Conservation (phyloP, 2,329 filamentous ascomycete genomes). For the Calonectria crousiana region DNA sequence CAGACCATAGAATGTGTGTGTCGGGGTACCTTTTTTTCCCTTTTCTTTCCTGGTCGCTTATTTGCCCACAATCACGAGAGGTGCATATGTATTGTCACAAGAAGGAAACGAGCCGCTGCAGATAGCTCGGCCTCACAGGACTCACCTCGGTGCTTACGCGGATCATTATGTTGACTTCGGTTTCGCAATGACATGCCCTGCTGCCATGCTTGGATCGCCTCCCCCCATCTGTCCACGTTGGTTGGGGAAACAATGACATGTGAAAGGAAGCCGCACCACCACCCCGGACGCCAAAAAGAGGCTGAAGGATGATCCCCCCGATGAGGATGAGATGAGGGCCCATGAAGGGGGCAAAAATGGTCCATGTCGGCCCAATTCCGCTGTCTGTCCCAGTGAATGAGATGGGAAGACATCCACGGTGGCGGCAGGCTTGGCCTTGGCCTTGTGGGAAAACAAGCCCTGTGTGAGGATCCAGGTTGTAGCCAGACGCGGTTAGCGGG, state of each 20-base stretch:
- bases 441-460: conserved; percentile 1
- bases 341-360: conserved; percentile 2
- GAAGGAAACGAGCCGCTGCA: not conserved
- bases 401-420: not conserved
- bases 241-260: conserved; percentile 36
- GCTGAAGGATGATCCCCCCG: conserved; percentile 7
- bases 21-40: not conserved
- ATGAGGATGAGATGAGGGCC: conserved; percentile 22
- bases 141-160: conserved; percentile 45
- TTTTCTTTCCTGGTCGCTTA: not conserved
- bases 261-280: conserved; percentile 1
- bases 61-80: not conserved
- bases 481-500: conserved; percentile 10
- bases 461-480: not conserved
- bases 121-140: conserved; percentile 25
- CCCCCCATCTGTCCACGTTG: not conserved
- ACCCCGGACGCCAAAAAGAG: not conserved
- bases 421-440: not conserved
- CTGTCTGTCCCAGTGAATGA: conserved; percentile 1
- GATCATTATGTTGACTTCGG: conserved; percentile 29
- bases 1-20: not conserved
- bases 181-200: conserved; percentile 27
- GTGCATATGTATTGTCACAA: not conserved
- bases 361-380: conserved; percentile 33
- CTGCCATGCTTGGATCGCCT: conserved; percentile 8